Percentiles rank a stretch among this genome's conserved stretches.
Evolutionary conservation across 768 basidiomycete genomes (phyloP).

Genomic region (Russula lepida): DNA sequence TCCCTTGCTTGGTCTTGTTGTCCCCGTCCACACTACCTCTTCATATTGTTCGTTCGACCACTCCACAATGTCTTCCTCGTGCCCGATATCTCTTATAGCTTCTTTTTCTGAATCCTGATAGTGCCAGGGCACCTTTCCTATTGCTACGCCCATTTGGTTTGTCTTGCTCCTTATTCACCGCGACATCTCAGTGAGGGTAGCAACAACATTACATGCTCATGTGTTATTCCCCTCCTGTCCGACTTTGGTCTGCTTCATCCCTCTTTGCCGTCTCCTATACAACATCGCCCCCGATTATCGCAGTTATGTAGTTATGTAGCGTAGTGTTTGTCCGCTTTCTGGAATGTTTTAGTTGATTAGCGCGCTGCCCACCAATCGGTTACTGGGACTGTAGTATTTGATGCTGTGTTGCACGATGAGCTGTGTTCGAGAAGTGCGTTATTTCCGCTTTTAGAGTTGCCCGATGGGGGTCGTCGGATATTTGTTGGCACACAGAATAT

Average conservation of each 20-base stretch:
- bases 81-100: conserved; percentile 3
- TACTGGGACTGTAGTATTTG: background rate
- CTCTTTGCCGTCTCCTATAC: conserved; percentile 16
- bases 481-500: background rate
- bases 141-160: conserved; percentile 22
- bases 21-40: background rate
- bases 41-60: background rate
- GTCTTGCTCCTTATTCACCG: conserved; percentile 22
- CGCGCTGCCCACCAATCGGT: background rate
- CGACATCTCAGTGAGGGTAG: conserved; percentile 21
- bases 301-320: conserved; percentile 30
- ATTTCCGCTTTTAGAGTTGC: background rate
- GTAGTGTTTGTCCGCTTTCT: conserved; percentile 23
- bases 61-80: background rate
- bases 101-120: background rate
- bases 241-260: background rate
- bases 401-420: background rate
- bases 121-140: conserved; percentile 7
- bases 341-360: conserved; percentile 15
- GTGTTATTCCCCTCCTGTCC: conserved; percentile 18
- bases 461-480: background rate
- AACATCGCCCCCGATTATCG: conserved; percentile 19
- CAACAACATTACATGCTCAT: conserved; percentile 1
- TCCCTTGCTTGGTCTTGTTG: conserved; percentile 7
- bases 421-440: background rate